Conservation (phyloP, 208 protist genomes). For the Acanthamoeba royreba region DNA sequence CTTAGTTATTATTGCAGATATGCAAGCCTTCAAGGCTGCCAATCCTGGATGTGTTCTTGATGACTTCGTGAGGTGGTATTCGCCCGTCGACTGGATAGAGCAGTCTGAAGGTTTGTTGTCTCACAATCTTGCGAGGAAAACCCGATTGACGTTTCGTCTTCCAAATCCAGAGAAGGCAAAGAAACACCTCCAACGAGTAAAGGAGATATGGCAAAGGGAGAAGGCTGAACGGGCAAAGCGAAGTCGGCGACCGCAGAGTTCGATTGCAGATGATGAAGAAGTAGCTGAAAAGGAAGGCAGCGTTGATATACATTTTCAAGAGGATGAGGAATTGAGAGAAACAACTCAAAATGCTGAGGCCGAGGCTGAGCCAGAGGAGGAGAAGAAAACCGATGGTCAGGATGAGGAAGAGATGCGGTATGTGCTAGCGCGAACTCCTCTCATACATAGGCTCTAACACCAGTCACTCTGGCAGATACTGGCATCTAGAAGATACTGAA, state of each 20-base stretch:
- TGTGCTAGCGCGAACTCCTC: too few relatives aligned
- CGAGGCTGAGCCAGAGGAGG: neutral
- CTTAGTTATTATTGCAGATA: too few relatives aligned
- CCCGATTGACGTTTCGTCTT: too few relatives aligned
- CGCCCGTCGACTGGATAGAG: conserved; percentile 67
- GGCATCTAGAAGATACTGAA: neutral
- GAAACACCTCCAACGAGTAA: neutral
- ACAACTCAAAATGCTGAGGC: too few relatives aligned
- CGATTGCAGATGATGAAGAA: too few relatives aligned
- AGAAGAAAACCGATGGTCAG: too few relatives aligned
- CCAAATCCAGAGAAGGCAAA: neutral
- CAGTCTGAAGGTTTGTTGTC: neutral
- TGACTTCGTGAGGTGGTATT: conserved; percentile 77
- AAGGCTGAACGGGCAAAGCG: neutral
- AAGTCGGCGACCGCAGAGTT: too few relatives aligned
- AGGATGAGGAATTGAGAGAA: neutral
- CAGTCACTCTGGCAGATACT: too few relatives aligned
- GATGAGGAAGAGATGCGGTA: neutral
- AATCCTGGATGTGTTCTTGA: conserved; percentile 58
- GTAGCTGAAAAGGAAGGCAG: too few relatives aligned
- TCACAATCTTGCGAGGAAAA: too few relatives aligned
- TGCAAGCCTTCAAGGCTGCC: conserved; percentile 72
- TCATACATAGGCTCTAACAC: neutral
- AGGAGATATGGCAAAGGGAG: neutral
- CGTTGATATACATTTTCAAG: too few relatives aligned